Conservation (phyloP, 179 eudicot species). For the Gypsophila paniculata region DNA sequence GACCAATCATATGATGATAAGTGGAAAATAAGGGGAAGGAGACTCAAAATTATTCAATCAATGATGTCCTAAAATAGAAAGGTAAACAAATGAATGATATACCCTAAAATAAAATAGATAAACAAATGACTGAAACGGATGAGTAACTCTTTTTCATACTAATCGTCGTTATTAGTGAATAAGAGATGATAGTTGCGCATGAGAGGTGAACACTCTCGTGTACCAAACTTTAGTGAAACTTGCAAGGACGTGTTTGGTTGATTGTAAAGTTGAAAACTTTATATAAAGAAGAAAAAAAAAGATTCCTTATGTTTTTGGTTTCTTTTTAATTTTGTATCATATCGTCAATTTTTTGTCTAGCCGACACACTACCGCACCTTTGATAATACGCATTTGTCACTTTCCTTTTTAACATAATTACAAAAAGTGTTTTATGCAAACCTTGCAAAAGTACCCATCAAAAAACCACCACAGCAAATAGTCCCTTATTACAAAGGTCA, state of each 20-base stretch:
- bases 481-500: neutral
- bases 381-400: slow-evolving; percentile 29
- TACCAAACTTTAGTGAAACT: neutral
- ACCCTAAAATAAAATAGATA: too few species aligned
- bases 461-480: neutral
- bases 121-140: too few species aligned
- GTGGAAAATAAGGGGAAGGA: too few species aligned
- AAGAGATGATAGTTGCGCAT: too few species aligned
- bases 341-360: slow-evolving; percentile 23
- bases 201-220: too few species aligned
- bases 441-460: neutral
- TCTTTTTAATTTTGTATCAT: neutral
- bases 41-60: too few species aligned
- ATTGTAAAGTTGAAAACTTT: neutral
- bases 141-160: too few species aligned
- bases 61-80: too few species aligned
- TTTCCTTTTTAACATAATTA: slow-evolving; percentile 9
- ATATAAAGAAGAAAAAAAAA: slow-evolving; percentile 13
- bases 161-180: too few species aligned
- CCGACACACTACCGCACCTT: slow-evolving; percentile 33
- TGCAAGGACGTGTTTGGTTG: slow-evolving; percentile 25
- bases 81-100: too few species aligned
- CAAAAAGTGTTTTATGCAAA: neutral
- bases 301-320: slow-evolving; percentile 32
- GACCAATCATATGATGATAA: too few species aligned